A percentile compares a stretch with the other conserved stretches of the same genome.
These are phyloP conservation scores for Aspergillus vadensis DNA, from an alignment of 2,329 filamentous ascomycete species.

Conservation along the genomic window DNA sequence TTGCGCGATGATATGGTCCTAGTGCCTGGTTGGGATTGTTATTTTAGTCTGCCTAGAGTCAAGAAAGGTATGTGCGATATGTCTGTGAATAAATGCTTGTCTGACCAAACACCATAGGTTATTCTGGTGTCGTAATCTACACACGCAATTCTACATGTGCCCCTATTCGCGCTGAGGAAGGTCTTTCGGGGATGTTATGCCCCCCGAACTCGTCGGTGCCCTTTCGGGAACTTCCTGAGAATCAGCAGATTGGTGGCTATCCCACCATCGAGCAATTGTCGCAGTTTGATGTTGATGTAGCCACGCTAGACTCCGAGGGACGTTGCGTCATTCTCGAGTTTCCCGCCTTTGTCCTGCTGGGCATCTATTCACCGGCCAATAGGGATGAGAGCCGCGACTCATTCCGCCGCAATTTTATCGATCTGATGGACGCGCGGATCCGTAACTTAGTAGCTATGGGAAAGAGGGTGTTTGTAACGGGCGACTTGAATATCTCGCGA, in stretches of 20 bases:
- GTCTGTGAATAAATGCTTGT: background rate
- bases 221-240: slow-evolving; percentile 73
- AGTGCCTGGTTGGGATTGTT: slow-evolving; percentile 92
- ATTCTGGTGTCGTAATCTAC: slow-evolving; percentile 94
- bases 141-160: slow-evolving; percentile 83
- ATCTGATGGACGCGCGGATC: slow-evolving; percentile 77
- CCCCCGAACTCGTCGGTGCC: slow-evolving; percentile 69
- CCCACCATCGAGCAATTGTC: slow-evolving; percentile 69
- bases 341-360: slow-evolving; percentile 88
- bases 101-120: slow-evolving; percentile 60
- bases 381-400: slow-evolving; percentile 80
- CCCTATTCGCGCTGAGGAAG: slow-evolving; percentile 89
- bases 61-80: slow-evolving; percentile 71
- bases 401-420: slow-evolving; percentile 79
- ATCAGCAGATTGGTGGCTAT: slow-evolving; percentile 86
- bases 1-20: slow-evolving; percentile 94
- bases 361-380: slow-evolving; percentile 88
- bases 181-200: slow-evolving; percentile 79
- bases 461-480: slow-evolving; percentile 81
- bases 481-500: slow-evolving; percentile 81
- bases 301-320: slow-evolving; percentile 82
- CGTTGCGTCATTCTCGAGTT: slow-evolving; percentile 91
- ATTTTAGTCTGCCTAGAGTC: slow-evolving; percentile 86
- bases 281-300: slow-evolving; percentile 64
- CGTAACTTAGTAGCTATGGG: slow-evolving; percentile 79